Conservation (phyloP, 2,329 filamentous ascomycete genomes). For the Pseudogymnoascus pannorum region DNA sequence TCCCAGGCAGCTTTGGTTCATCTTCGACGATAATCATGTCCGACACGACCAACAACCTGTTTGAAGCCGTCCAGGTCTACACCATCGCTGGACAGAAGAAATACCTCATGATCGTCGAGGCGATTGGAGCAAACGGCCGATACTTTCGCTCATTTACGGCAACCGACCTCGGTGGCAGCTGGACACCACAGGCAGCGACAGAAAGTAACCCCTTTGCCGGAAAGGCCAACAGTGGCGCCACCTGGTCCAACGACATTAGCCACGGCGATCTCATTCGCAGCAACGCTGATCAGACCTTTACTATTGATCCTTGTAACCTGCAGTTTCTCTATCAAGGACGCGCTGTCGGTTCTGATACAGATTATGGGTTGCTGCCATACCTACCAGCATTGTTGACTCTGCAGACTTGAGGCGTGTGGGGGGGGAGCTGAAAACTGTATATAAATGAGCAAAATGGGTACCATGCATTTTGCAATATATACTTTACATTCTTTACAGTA, state of each 20-base stretch:
- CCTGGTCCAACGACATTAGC: slow-evolving; percentile 61
- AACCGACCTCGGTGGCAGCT: slow-evolving; percentile 45
- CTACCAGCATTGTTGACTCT: slow-evolving; percentile 48
- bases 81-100: slow-evolving; percentile 44
- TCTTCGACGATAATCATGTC: slow-evolving; percentile 42
- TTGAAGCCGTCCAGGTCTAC: slow-evolving; percentile 62
- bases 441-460: not conserved
- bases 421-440: not conserved
- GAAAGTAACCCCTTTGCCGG: slow-evolving; percentile 59
- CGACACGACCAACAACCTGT: slow-evolving; percentile 49
- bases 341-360: slow-evolving; percentile 33
- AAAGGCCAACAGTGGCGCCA: slow-evolving; percentile 56
- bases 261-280: slow-evolving; percentile 55
- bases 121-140: slow-evolving; percentile 48
- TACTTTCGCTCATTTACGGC: slow-evolving; percentile 64
- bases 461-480: not conserved
- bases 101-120: slow-evolving; percentile 64
- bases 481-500: not conserved
- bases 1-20: slow-evolving; percentile 53
- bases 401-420: not conserved
- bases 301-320: slow-evolving; percentile 56
- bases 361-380: slow-evolving; percentile 48
- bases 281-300: slow-evolving; percentile 54
- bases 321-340: slow-evolving; percentile 58
- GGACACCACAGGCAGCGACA: slow-evolving; percentile 49